Base-by-base conservation (phyloP, 176 grass and related monocot species). In the Zea luxurians region DNA sequence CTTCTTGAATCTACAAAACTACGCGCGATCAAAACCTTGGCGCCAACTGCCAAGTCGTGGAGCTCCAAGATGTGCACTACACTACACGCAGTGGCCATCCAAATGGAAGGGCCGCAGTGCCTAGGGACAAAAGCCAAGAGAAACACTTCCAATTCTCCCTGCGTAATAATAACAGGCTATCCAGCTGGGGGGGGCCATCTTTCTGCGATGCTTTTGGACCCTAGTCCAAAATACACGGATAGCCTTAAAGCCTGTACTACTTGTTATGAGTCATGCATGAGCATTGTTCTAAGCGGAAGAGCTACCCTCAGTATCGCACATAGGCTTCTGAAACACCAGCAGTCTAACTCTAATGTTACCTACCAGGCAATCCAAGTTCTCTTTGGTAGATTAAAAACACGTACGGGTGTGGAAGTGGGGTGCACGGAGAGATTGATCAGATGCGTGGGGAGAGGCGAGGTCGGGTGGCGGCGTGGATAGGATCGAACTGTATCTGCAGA, bases 401-500 rank as follows among this genome's bases (percentile, higher is more conserved):
- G 6, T 3, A 27, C 27, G 27, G 27, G 27, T 27, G 7, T 5
- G 15, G 7, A 17, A 17, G 43, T 2, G 43, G 43, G 8, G 13
- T 11, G 53, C 42, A 48, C 21, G 8, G 4, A 46, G 21, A 34
- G 17, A 43, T 27, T 27, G 27, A 27, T 27, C 27, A 27, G 27
- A 48, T 13, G 3, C 42, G 49, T 37, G 18, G 21, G 77, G 54
- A 53, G 34, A 74, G 69, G 52, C 60, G 66, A 18, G 48, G 13
- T 66, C 13, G n/a, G 54, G 57, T 35, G 18, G 57, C 20, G n/a
- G 44, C 38, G 43, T 75, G 71, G 71, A 83, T 75, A 44, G 61
- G 71, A 83, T 68, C 21, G 9, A 55, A 47, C 63, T 58, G 20
- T 70, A 70, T 49, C 45, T 61, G 80, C 68, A 49, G 8, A 59